Base-by-base conservation (phyloP, 2,329 filamentous ascomycete species). In the Xylariaceae sp. region DNA sequence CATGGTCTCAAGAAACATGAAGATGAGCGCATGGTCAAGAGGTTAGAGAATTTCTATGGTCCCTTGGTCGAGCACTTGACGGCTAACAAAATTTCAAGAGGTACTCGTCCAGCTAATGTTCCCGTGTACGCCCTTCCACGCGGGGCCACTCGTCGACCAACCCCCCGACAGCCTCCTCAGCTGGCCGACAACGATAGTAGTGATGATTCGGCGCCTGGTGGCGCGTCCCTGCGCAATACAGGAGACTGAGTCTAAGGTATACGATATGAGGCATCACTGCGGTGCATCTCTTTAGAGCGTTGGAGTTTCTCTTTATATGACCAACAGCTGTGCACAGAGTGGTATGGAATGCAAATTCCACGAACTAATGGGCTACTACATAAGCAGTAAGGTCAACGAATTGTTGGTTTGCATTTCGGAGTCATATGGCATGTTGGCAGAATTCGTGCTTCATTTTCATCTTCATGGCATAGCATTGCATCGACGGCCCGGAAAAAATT, bases 11-110 rank as follows among this genome's bases (percentile, higher is more conserved):
- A 74, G 30, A 20, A 20, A 4, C 64, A 68, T 10, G 64, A 57
- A 23, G 63, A 67, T 35, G 72, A 71, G 66, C 80, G 77, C 6
- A 77, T 80, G 16, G 71, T 77, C 42, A 83, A 83, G 74, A 75
- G 80, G 66, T 71, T 81, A 45, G 81, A 81, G 64, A 71, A 42
- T 41, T 70, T 64, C 46, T 48, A 71, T 52, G 79, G 81, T 57
- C 74, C 76, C 11, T 78, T 77, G 61, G 57, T 69, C 42, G 72
- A 71, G 58, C 57, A 60, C 29, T 56, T 26, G 65, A 35, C 53
- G 60, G 53, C 64, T 67, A 55, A 59, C 57, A 30, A 29, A 53
- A 15, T 54, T 50, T 45, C 36, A 59, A 57, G 54, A 57, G 52
- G 41, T n/a, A n/a, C n/a, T n/a, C n/a, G n/a, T n/a, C n/a, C n/a